A percentile compares a stretch with the other conserved stretches of the same genome.
These are phyloP conservation scores for Talaromyces sp. DNA, from an alignment of 2,329 filamentous ascomycete genomes.

Conservation along the genomic window DNA sequence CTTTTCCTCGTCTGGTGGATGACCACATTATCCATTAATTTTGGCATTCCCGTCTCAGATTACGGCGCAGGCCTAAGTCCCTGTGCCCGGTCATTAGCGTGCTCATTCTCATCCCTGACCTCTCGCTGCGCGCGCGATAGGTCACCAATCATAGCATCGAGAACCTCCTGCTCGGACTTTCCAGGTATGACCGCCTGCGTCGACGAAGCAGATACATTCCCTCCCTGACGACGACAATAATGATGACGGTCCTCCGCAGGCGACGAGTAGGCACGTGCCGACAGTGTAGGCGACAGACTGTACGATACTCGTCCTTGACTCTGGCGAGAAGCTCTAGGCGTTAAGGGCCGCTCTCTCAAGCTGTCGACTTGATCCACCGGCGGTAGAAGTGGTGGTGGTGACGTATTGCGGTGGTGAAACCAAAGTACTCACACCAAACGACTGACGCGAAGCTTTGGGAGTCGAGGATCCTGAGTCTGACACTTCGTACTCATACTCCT, in stretches of 20 bases:
- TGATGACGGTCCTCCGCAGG: not conserved
- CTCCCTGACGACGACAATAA: not conserved
- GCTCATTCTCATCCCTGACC: not conserved
- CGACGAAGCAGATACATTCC: not conserved
- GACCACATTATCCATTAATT: no score
- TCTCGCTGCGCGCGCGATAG: not conserved
- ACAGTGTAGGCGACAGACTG: not conserved
- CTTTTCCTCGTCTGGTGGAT: no score
- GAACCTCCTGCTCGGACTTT: not conserved
- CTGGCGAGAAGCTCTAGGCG: not conserved
- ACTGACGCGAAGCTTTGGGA: not conserved
- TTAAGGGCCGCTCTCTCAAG: not conserved
- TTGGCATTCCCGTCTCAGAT: not conserved
- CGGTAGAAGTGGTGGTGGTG: no score
- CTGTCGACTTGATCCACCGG: no score
- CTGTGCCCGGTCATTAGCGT: not conserved
- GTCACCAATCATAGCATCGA: not conserved
- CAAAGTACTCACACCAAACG: not conserved
- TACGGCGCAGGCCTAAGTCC: not conserved
- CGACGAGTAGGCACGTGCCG: not conserved
- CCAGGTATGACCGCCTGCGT: not conserved
- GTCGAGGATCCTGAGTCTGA: not conserved
- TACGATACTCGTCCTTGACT: not conserved
- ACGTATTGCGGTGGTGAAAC: not conserved
- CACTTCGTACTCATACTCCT: not conserved